Conservation (phyloP, 2,329 filamentous ascomycete genomes). For the Hirsutella rhossiliensis region DNA sequence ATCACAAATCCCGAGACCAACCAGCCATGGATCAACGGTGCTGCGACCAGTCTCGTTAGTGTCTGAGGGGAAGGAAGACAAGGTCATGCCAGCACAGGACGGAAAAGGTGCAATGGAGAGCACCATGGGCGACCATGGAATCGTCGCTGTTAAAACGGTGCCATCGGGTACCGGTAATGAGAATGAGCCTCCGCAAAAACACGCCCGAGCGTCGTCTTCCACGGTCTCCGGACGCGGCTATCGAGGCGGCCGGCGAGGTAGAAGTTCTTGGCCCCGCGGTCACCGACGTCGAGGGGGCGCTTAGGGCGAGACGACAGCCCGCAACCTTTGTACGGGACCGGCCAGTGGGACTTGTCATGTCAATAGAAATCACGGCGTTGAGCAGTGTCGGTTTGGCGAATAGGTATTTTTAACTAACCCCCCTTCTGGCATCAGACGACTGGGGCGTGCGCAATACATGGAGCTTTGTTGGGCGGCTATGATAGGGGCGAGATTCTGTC, state of each 20-base stretch:
- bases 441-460: too few relatives aligned
- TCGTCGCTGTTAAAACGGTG: background rate
- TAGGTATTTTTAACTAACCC: too few relatives aligned
- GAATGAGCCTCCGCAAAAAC: constrained; percentile 5
- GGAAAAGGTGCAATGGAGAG: background rate
- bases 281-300: constrained; percentile 12
- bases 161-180: background rate
- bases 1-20: constrained; percentile 14
- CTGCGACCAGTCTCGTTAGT: constrained; percentile 3
- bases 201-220: background rate
- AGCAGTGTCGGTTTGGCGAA: too few relatives aligned
- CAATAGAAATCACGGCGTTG: too few relatives aligned
- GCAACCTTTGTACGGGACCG: too few relatives aligned
- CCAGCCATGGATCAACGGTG: constrained; percentile 5
- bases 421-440: too few relatives aligned
- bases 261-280: constrained; percentile 12
- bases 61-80: constrained; percentile 1
- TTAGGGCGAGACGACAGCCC: background rate
- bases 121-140: background rate
- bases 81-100: background rate
- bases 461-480: too few relatives aligned
- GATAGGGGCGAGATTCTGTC: too few relatives aligned
- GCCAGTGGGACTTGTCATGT: too few relatives aligned
- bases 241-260: constrained; percentile 14
- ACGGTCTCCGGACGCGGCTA: constrained; percentile 3